Evolutionary conservation across 495 filamentous ascomycete species (phyloP), one percentile per base, ranked within the genome.

Genomic region (Neurospora sublineolata): DNA sequence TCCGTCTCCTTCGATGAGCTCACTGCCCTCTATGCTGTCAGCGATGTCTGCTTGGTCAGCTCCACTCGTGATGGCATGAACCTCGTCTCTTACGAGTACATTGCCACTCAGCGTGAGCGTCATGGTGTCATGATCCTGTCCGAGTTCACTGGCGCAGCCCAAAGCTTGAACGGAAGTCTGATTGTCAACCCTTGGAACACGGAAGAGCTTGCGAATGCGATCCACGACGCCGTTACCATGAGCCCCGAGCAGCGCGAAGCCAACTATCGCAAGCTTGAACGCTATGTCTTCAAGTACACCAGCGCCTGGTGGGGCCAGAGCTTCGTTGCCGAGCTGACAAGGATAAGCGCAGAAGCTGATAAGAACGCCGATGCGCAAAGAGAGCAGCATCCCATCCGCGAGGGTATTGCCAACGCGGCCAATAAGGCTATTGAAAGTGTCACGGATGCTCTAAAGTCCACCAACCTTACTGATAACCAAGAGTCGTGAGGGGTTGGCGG

Each of bases 61-160:
- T 97, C 93, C 0, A 96, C 91, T 1, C 87, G 94, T n/a, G 94
- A 97, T 77, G 94, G 94, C 72, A 97, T 98, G 94, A 98, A 98
- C 78, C 87, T 97, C 11, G 94, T 98, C 33, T 93, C 92, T 30
- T 97, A 94, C 81, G 94, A 98, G 80, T 98, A 97, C 81, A 93
- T 97, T 68, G 94, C 94, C 3, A 93, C 90, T 39, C 94, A 97
- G 77, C 83, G 90, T 72, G 86, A 94, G 73, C 87, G 90, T 11
- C 91, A 96, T 76, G 94, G 94, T 8, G 91, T 93, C 5, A 91
- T 98, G 85, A 92, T 97, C 30, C 86, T 98, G 11, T 97, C 93
- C 67, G 94, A 97, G 77, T 97, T 97, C 76, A 91, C 94, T 0
- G 94, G 94, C 2, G 93, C 94, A 0, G 93, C 94, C 0, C 90